Percentiles rank a stretch among this genome's conserved stretches.
phyloP scores from a whole-genome alignment of 176 grass and related monocot species.

The sorghum (Sorghum bicolor) region DNA sequence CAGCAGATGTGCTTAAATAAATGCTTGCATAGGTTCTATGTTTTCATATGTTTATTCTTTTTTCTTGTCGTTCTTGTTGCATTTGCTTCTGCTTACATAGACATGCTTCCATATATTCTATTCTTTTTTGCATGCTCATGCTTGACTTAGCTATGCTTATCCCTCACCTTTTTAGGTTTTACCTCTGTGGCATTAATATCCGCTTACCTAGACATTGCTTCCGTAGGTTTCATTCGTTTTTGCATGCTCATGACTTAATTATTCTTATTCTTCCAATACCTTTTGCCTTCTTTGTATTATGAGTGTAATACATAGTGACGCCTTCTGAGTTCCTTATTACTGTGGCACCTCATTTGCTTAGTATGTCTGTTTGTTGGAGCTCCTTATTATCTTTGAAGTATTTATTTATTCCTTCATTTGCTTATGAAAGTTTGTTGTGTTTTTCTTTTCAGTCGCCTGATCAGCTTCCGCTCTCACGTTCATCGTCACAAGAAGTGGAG shows the following conservation, averaged over 20 bases:
- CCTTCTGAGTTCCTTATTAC: background rate
- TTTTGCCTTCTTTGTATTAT: background rate
- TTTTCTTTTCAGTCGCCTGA: conserved; percentile 36
- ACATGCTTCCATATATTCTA: background rate
- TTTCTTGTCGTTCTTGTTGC: background rate
- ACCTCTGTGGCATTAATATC: background rate
- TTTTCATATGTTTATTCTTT: background rate
- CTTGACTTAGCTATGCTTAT: background rate
- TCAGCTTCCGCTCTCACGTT: conserved; percentile 23
- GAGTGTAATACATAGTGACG: background rate
- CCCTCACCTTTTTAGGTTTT: background rate
- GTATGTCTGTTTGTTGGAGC: background rate
- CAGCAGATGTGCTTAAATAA: background rate
- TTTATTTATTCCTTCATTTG: background rate
- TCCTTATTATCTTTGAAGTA: background rate
- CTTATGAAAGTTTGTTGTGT: background rate
- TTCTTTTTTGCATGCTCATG: background rate
- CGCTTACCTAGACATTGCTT: background rate
- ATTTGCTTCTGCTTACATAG: background rate
- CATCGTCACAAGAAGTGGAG: conserved; percentile 49
- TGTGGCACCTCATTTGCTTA: background rate
- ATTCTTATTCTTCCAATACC: background rate
- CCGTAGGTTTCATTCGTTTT: background rate
- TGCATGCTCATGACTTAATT: background rate
- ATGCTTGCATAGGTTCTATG: background rate